phyloP scores from a whole-genome alignment of 441 rosid species.

The Adansonia madagascariensis region DNA sequence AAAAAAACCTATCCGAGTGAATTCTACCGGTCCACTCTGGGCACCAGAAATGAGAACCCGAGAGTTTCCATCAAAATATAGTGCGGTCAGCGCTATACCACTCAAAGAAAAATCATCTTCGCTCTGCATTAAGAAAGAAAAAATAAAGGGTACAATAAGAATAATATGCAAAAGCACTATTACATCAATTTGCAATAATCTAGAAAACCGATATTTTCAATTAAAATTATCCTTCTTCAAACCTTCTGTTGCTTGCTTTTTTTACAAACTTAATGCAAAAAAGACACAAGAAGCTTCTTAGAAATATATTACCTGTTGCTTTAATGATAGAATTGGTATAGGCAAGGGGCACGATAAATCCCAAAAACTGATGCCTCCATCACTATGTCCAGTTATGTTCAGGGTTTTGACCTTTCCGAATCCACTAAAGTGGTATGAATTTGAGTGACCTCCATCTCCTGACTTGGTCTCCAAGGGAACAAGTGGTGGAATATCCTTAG shows the following conservation, averaged over 20 bases:
- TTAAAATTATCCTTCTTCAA: background rate
- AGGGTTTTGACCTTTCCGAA: conserved; percentile 76
- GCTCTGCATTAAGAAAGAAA: conserved; percentile 51
- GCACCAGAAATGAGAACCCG: conserved; percentile 80
- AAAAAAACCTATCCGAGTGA: conserved; percentile 11
- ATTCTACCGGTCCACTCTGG: conserved; percentile 71
- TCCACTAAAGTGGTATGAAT: conserved; percentile 57
- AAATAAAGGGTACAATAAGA: background rate
- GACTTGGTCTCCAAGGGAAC: conserved; percentile 58
- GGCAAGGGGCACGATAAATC: conserved; percentile 73
- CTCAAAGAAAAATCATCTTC: conserved; percentile 73
- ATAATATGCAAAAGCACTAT: background rate
- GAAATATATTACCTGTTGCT: conserved; percentile 68
- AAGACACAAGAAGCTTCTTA: background rate
- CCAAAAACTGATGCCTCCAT: conserved; percentile 86
- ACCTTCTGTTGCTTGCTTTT: background rate
- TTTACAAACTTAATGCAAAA: background rate
- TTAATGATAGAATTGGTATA: conserved; percentile 62
- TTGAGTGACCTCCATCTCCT: conserved; percentile 54
- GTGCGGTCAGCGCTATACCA: conserved; percentile 67
- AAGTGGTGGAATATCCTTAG: conserved; percentile 54
- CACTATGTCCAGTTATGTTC: conserved; percentile 81
- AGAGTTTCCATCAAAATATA: conserved; percentile 59
- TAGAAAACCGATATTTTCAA: conserved; percentile 9
- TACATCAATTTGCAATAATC: background rate